Evolutionary conservation across 2,329 filamentous ascomycete species (phyloP), one percentile per base, ranked within the genome.

Genomic region (Tolypocladium cylindrosporum): DNA sequence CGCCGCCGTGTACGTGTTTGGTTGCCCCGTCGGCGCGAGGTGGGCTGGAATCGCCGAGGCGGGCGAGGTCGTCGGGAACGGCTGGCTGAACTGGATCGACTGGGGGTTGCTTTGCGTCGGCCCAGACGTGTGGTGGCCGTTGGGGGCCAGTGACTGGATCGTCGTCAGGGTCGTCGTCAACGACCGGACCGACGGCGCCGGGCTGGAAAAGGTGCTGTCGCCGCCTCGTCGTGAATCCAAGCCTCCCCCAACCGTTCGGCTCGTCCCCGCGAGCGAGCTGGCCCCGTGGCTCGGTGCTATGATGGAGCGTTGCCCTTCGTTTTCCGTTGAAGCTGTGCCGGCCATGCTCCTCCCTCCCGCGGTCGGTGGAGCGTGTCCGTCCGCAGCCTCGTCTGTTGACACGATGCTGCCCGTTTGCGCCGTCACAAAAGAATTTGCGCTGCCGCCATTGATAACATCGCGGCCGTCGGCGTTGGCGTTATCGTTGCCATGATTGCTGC

Each of bases 81-180:
- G 85, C 62, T 87, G 85, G 61, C 79, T 80, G 71, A 88, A 86
- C 63, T 86, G 82, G 59, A 87, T 80, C 11, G 77, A 75, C 63
- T 81, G 77, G 36, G 74, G 70, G 54, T 72, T 75, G 63, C 70
- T 75, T 58, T 75, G 73, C 52, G 64, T 62, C 10, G 69, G 60
- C 64, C 67, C 55, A 61, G 67, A 61, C 61, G 65, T 63, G 57
- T 69, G 54, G 72, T 75, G 57, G 73, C 75, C 79, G 56, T 82
- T 84, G 5, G 84, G 83, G 4, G 84, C 82, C 61, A 84, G 78
- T 1, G 90, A 93, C 67, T 93, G 90, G 59, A 95, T 91, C 0
- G 90, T 95, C 0, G 90, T 94, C 57, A 95, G 77, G 1, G 90
- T 94, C 0, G 90, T 94, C 1, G 90, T 90, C 57, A 95, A 77